phyloP scores from a whole-genome alignment of 192 early-diverging fungal species.

The Gryganskiella cystojenkinii region DNA sequence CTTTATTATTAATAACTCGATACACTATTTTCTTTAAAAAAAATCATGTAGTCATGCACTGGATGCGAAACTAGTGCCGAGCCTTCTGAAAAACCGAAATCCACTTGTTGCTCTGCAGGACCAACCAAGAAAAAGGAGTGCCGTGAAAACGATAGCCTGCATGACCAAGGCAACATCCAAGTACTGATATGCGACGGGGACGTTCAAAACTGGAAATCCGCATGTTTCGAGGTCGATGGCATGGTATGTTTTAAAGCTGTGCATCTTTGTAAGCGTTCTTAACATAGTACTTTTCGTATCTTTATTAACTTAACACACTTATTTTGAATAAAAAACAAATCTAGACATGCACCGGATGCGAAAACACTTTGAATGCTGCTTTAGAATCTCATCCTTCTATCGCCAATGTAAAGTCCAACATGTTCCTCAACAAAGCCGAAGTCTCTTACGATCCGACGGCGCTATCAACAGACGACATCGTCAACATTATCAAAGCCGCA shows the following conservation, averaged over 20 bases:
- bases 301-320: background rate
- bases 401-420: background rate
- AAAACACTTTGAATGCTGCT: slow-evolving; percentile 13
- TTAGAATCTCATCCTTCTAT: slow-evolving; percentile 1
- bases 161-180: background rate
- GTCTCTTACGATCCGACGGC: background rate
- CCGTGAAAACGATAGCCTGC: background rate
- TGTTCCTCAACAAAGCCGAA: slow-evolving; percentile 5
- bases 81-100: background rate
- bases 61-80: background rate
- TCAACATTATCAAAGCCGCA: background rate
- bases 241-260: slow-evolving; percentile 6
- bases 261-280: background rate
- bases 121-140: background rate
- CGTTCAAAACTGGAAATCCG: background rate
- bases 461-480: background rate
- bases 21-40: background rate
- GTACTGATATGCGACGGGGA: background rate
- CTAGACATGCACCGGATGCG: slow-evolving; percentile 11
- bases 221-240: slow-evolving; percentile 4
- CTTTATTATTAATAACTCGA: background rate
- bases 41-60: background rate
- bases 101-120: background rate
- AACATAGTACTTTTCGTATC: background rate
- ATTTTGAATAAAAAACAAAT: background rate